Conservation (phyloP, 2,329 filamentous ascomycete species). For the Albophoma yamanashiensis region DNA sequence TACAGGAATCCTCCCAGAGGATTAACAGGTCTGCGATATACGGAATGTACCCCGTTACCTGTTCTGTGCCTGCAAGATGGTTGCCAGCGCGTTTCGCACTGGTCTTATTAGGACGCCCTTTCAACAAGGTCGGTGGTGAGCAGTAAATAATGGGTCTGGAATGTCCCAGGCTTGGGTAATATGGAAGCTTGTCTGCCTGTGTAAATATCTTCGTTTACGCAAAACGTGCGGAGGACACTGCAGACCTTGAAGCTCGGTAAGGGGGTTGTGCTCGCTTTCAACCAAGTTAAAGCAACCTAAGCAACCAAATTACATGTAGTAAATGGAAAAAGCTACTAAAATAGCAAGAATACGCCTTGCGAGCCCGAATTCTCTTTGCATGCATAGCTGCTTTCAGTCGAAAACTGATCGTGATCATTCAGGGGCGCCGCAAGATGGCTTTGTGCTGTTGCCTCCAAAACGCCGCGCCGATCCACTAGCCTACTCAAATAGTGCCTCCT, state of each 20-base stretch:
- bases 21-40: not conserved
- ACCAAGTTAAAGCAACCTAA: not conserved
- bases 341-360: not conserved
- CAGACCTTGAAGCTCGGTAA: not conserved
- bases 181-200: not conserved
- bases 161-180: not conserved
- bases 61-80: not conserved
- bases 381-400: not conserved
- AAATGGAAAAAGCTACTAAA: not conserved
- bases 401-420: not conserved
- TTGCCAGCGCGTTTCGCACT: not conserved
- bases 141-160: not conserved
- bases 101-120: not conserved
- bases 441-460: not conserved
- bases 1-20: not conserved
- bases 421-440: not conserved
- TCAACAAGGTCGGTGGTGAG: not conserved
- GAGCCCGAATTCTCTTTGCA: not conserved
- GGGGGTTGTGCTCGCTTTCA: not conserved
- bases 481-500: not conserved
- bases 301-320: not conserved
- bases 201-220: not conserved
- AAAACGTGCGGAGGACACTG: not conserved
- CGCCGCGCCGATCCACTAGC: not conserved
- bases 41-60: not conserved